A percentile compares a stretch with the other conserved stretches of the same genome.
phyloP scores from a whole-genome alignment of 140 eudicot genomes.

The Flaveria floridana region DNA sequence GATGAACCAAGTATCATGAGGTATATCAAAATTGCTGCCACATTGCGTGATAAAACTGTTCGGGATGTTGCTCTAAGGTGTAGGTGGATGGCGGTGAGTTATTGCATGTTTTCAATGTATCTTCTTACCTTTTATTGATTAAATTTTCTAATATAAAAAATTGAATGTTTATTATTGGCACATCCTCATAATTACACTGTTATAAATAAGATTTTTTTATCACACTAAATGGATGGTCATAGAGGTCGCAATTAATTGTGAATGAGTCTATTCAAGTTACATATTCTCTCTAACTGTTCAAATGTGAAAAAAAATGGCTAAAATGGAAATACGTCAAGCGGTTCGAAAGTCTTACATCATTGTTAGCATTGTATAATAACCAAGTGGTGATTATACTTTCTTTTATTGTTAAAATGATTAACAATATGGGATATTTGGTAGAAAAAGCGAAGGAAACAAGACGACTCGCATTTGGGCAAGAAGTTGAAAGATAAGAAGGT shows the following conservation, averaged over 20 bases:
- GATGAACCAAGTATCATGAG: slow-evolving; percentile 75
- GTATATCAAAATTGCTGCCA: slow-evolving; percentile 80
- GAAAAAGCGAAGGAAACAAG: slow-evolving; percentile 87
- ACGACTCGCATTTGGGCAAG: slow-evolving; percentile 53
- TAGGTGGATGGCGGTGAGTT: slow-evolving; percentile 88
- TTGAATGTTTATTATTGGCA: background rate
- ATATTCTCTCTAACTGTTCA: background rate
- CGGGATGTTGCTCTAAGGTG: slow-evolving; percentile 92
- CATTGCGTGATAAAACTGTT: slow-evolving; percentile 81
- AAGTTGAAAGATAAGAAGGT: slow-evolving; percentile 79
- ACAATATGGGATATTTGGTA: slow-evolving; percentile 36
- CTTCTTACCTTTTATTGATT: background rate
- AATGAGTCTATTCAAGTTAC: background rate
- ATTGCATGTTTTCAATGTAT: slow-evolving; percentile 11
- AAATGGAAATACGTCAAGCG: slow-evolving; percentile 12
- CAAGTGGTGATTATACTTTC: background rate
- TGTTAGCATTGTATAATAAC: background rate
- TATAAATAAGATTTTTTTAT: background rate
- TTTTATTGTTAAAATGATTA: slow-evolving; percentile 27
- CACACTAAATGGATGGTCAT: background rate
- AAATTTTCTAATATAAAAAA: background rate
- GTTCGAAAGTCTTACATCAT: background rate
- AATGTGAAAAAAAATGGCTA: background rate
- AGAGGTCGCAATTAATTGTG: too few species aligned
- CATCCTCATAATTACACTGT: background rate